Evolutionary conservation across 441 rosid species (phyloP).

Genomic region (Jatropha podagrica): DNA sequence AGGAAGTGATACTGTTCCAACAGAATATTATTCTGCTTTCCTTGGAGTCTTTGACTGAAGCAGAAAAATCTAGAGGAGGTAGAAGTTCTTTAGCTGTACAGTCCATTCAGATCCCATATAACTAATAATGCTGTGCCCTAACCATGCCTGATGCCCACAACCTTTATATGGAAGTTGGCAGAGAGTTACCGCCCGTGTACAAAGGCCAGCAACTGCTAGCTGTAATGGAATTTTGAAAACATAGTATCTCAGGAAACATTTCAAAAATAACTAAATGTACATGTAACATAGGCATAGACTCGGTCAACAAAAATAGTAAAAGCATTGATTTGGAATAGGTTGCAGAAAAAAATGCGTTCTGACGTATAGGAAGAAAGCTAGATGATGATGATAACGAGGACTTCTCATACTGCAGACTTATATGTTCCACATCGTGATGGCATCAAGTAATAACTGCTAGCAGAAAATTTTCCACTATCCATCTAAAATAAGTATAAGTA

Average conservation of each 20-base stretch:
- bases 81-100: too few relatives aligned
- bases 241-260: not conserved
- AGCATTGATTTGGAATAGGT: not conserved
- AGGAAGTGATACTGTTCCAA: constrained; percentile 1
- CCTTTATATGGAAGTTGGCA: too few relatives aligned
- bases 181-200: too few relatives aligned
- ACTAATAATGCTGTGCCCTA: too few relatives aligned
- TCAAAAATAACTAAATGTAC: not conserved
- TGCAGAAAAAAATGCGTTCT: not conserved
- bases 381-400: not conserved
- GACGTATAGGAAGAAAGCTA: not conserved
- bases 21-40: not conserved
- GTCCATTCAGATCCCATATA: too few relatives aligned
- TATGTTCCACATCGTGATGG: not conserved
- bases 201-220: too few relatives aligned
- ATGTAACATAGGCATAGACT: not conserved
- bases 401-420: too few relatives aligned
- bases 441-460: not conserved
- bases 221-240: too few relatives aligned
- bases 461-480: not conserved
- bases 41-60: not conserved
- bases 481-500: not conserved
- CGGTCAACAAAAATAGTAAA: not conserved
- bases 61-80: not conserved
- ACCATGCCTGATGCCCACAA: too few relatives aligned